Evolutionary conservation across 169 alveolate genomes (phyloP), one percentile per base, ranked within the genome.

Genomic region (Babesia ovata): DNA sequence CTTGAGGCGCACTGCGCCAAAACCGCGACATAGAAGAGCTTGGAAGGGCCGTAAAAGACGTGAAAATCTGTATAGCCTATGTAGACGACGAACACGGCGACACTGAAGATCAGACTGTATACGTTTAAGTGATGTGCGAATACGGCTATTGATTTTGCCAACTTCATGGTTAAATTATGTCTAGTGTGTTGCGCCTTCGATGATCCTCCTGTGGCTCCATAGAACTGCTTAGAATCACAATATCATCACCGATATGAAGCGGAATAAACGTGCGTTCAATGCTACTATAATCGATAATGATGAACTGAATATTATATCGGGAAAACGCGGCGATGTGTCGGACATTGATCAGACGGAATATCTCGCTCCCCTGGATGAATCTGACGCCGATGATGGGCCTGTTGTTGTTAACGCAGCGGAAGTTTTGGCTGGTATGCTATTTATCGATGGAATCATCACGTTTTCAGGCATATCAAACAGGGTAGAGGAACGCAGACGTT

Each of bases 341-440:
- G 33, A 54, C 39, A 52, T 67, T 7, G 65, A 65, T 8, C 54
- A 29, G 10, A 65, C n/a, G 48, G 76, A 49, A 9, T 63, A 67
- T 9, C 56, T 67, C 12, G 52, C 58, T 22, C 76, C 76, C n/a
- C 49, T 67, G 57, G 76, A 29, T 8, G 76, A 67, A 33, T 67
- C 76, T 16, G 76, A 67, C 65, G 65, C 52, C 44, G 76, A 67
- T 52, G 76, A 67, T 11, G 66, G 76, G 24, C 76, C 76, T 21
- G 58, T 54, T 1, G 54, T 67, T 4, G 76, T 67, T 10, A 67
- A 67, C 53, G 76, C 76, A 42, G 53, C 52, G 22, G 76, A 67
- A 17, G 52, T 67, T 14, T 2, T 50, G 7, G 57, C 33, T 3
- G 66, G 76, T 67, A 67, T 13, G 63, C 19, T 14, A 1, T 2